Percentiles rank a stretch among this genome's conserved stretches.
These are phyloP conservation scores for Chaetomium sp. DNA, from an alignment of 2,329 filamentous ascomycete species.

Conservation along the genomic window DNA sequence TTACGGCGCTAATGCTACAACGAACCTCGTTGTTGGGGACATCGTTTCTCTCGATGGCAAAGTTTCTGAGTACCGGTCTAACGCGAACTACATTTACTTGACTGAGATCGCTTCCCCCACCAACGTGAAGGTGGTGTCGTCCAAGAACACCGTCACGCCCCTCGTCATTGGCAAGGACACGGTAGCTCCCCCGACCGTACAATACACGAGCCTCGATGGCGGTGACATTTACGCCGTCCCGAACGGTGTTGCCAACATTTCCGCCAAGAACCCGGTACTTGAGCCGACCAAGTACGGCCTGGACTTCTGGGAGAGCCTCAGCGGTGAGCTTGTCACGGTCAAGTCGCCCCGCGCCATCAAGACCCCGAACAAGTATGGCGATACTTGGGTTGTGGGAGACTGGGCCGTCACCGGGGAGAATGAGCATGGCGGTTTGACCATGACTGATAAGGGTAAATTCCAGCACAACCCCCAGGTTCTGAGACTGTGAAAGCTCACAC, in stretches of 20 bases:
- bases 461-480: neutral
- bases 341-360: slow-evolving; percentile 49
- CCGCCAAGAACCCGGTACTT: slow-evolving; percentile 52
- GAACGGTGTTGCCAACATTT: slow-evolving; percentile 54
- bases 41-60: slow-evolving; percentile 53
- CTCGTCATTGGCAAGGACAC: slow-evolving; percentile 56
- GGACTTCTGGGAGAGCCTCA: slow-evolving; percentile 68
- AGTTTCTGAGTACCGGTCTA: slow-evolving; percentile 52
- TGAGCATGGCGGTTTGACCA: slow-evolving; percentile 56
- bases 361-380: slow-evolving; percentile 58
- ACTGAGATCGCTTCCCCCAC: slow-evolving; percentile 55
- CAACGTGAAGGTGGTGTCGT: slow-evolving; percentile 48
- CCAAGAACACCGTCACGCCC: slow-evolving; percentile 47
- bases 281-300: slow-evolving; percentile 57
- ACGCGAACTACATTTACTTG: slow-evolving; percentile 51
- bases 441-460: slow-evolving; percentile 45
- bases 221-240: slow-evolving; percentile 60
- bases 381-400: slow-evolving; percentile 62
- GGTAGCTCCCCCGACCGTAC: slow-evolving; percentile 50
- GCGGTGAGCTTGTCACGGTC: slow-evolving; percentile 61
- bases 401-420: slow-evolving; percentile 60
- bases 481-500: neutral
- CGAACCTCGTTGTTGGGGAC: slow-evolving; percentile 54
- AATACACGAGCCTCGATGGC: slow-evolving; percentile 56
- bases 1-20: slow-evolving; percentile 46